Evolutionary conservation across 2,329 filamentous ascomycete species (phyloP), one percentile per base, ranked within the genome.

Genomic region (Hypocrella siamensis): DNA sequence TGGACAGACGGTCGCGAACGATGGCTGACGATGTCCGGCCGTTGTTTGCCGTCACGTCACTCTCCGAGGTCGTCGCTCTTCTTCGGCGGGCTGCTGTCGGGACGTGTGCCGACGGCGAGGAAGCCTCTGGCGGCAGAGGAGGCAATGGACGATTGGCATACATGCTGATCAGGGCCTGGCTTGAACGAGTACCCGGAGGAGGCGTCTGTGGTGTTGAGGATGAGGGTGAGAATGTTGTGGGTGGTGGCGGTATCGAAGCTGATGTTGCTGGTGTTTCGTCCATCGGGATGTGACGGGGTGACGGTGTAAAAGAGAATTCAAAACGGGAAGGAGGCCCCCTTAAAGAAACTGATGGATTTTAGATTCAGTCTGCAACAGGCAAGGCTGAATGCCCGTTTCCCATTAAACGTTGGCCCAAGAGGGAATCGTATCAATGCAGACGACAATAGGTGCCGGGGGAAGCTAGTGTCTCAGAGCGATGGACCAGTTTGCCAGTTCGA

Each of bases 111-210:
- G 27, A n/a, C 8, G 10, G 3, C 25, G 27, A 8, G 6, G 6
- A 28, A 9, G 33, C 14, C 15, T 28, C 19, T 8, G 38, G 31
- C n/a, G 42, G 42, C 14, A 44, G 30, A 9, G 38, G 38, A 3
- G 43, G 43, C 5, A 45, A 36, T 9, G 43, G 36, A 19, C 36
- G 42, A 26, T 38, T 34, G 9, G 41, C 33, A 25, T 46, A 46
- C 2, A 33, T 18, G 14, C 36, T 31, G 11, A 38, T 34, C 19
- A 37, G 32, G 16, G 31, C 22, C 12, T 37, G 37, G 18, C 19
- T 34, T 24, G 37, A 35, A 16, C 24, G n/a, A 17, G 30, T 34
- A 14, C 35, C n/a, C 11, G n/a, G n/a, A n/a, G n/a, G n/a, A n/a
- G n/a, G n/a, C n/a, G n/a, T n/a, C n/a, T n/a, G n/a, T n/a, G n/a